Evolutionary conservation across 192 early-diverging fungal genomes (phyloP), one percentile per base, ranked within the genome.

Genomic region (Lobulomyces angularis): DNA sequence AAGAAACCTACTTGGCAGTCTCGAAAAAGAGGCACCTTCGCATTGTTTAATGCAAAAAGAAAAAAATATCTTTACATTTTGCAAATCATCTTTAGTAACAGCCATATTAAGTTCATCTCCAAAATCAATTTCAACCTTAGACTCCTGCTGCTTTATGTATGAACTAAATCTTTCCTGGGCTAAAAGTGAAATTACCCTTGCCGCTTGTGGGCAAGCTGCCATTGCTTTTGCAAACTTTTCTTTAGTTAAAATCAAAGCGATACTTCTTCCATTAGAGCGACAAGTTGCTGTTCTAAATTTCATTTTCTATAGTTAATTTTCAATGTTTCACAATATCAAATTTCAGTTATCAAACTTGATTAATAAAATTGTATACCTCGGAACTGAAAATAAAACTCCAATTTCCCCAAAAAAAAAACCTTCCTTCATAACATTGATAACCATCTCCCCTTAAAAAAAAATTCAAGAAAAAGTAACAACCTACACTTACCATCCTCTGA

Each of bases 331-430:
- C 5, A 23, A 50, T 37, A 21, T 43, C 17, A 21, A 26, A 16
- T 18, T 17, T 35, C 25, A 48, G 26, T 5, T 1, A 2, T 24
- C 32, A 8, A 6, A 14, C 16, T 24, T 35, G 1, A 2, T 3
- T 37, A 12, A 37, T 23, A 5, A 30, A 39, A 11, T 12, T 24
- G 12, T 19, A 24, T 58, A 69, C 41, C 82, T 48, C 0, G 81
- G 77, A 16, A 84, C 69, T 9, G 67, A 67, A 50, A 77, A 83
- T 2, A 84, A 54, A 1, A 84, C 77, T 7, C 80, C 82, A 17
- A 84, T 80, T 45, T 84, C 82, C n/a, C 82, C 82, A 47, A 84
- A 84, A 56, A 84, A 84, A 20, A 67, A 71, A 32, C 73, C 65
- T 48, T 81, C 67, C 23, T 67, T 62, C 50, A 84, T 65, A 22